Evolutionary conservation across 805 yeast species (phyloP).

Genomic region (Saccharomyces paradoxus): DNA sequence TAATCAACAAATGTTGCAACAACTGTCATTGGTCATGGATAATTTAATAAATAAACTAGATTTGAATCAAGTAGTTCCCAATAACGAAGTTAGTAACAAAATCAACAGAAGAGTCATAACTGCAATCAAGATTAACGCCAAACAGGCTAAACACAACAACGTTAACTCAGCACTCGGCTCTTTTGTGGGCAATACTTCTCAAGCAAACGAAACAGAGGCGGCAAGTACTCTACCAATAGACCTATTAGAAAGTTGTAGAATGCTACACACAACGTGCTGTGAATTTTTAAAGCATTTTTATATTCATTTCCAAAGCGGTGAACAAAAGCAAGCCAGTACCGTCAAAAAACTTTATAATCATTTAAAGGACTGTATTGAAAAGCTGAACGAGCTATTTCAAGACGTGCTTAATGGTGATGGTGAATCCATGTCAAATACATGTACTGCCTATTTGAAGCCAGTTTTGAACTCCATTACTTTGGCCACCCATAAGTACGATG

Average conservation of each 20-base stretch:
- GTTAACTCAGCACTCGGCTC: constrained; percentile 21
- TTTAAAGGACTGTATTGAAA: constrained; percentile 40
- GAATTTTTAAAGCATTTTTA: constrained; percentile 75
- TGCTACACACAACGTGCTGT: constrained; percentile 63
- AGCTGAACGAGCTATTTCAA: constrained; percentile 26
- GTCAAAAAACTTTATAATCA: constrained; percentile 42
- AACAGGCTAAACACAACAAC: constrained; percentile 38
- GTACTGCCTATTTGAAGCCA: constrained; percentile 36
- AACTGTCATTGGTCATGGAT: constrained; percentile 14
- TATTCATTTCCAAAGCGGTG: constrained; percentile 48
- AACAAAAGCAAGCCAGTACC: constrained; percentile 35
- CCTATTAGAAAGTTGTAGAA: constrained; percentile 42
- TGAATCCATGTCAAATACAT: constrained; percentile 19
- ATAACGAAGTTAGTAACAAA: constrained; percentile 20
- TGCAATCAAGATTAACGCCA: constrained; percentile 45
- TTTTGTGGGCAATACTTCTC: constrained; percentile 16
- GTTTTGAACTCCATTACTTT: constrained; percentile 36
- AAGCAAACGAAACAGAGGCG: constrained; percentile 25
- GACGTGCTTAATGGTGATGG: constrained; percentile 28
- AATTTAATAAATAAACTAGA: constrained; percentile 20
- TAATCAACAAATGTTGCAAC: constrained; percentile 4
- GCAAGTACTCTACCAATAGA: constrained; percentile 30
- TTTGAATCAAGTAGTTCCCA: constrained; percentile 22
- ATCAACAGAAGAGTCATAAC: constrained; percentile 35
- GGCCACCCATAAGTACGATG: constrained; percentile 43